These are phyloP conservation scores for Pythium rishiriense DNA, from an alignment of 352 stramenopile genomes.

Conservation along the genomic window DNA sequence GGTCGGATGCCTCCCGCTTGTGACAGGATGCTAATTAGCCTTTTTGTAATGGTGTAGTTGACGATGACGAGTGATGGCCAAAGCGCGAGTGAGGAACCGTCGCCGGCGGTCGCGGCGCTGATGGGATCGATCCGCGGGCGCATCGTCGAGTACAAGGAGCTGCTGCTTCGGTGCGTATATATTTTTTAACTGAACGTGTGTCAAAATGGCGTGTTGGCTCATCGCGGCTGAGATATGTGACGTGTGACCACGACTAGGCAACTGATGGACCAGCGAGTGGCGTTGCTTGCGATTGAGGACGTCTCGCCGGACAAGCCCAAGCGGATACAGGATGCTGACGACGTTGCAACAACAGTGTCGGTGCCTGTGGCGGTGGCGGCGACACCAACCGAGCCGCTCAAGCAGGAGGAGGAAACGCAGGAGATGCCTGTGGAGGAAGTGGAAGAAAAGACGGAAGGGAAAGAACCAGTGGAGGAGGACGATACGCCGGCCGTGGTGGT, in stretches of 20 bases:
- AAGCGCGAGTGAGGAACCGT: conserved; percentile 33
- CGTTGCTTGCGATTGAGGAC: conserved; percentile 34
- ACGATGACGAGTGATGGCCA: conserved; percentile 48
- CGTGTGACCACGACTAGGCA: conserved; percentile 42
- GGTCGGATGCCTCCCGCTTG: background rate
- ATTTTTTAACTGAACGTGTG: background rate
- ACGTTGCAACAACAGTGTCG: background rate
- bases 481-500: background rate
- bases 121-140: conserved; percentile 54
- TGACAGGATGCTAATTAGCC: background rate
- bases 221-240: conserved; percentile 14
- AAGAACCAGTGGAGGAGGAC: conserved; percentile 18
- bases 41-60: conserved; percentile 32
- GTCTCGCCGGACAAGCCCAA: conserved; percentile 26
- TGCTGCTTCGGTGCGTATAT: conserved; percentile 59
- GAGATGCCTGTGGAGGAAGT: conserved; percentile 9
- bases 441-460: conserved; percentile 14
- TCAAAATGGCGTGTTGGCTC: background rate
- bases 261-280: conserved; percentile 57
- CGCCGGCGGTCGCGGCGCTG: conserved; percentile 32
- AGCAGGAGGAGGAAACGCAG: background rate
- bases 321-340: conserved; percentile 12
- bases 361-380: conserved; percentile 1
- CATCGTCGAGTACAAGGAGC: conserved; percentile 75
- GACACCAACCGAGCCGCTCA: background rate